Conservation (phyloP, 2,329 filamentous ascomycete species). For the Colletotrichum sidae region DNA sequence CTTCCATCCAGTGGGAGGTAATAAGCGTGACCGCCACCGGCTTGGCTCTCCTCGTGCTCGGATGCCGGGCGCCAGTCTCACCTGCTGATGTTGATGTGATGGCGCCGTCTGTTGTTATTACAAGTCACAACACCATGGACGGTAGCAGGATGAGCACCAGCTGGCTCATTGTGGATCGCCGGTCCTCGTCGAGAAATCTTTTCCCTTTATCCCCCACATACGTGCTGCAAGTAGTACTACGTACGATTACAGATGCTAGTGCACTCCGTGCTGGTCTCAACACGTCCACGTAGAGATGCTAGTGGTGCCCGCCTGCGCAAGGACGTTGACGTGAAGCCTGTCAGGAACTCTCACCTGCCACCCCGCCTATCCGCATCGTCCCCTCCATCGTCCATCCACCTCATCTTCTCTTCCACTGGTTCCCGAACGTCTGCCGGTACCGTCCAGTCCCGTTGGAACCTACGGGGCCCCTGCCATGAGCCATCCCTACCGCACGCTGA, state of each 20-base stretch:
- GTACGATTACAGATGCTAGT: neutral
- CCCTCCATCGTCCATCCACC: neutral
- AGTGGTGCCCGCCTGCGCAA: constrained; percentile 9
- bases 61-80: neutral
- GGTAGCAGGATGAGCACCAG: neutral
- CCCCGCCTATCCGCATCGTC: constrained; percentile 12
- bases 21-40: neutral
- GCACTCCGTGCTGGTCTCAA: constrained; percentile 9
- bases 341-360: constrained; percentile 25
- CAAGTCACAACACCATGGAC: neutral
- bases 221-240: neutral
- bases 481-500: neutral
- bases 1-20: too few species aligned
- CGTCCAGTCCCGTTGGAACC: constrained; percentile 5
- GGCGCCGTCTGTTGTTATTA: neutral
- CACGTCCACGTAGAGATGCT: neutral
- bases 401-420: constrained; percentile 20
- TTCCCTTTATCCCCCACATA: neutral
- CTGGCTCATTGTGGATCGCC: constrained; percentile 30
- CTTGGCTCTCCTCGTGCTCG: neutral
- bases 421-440: constrained; percentile 27
- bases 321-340: constrained; percentile 23
- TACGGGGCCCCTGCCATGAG: too few species aligned
- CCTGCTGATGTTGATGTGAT: constrained; percentile 9
- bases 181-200: neutral